Conservation (phyloP, 176 grass and related monocot genomes). For the Carex scoparia region DNA sequence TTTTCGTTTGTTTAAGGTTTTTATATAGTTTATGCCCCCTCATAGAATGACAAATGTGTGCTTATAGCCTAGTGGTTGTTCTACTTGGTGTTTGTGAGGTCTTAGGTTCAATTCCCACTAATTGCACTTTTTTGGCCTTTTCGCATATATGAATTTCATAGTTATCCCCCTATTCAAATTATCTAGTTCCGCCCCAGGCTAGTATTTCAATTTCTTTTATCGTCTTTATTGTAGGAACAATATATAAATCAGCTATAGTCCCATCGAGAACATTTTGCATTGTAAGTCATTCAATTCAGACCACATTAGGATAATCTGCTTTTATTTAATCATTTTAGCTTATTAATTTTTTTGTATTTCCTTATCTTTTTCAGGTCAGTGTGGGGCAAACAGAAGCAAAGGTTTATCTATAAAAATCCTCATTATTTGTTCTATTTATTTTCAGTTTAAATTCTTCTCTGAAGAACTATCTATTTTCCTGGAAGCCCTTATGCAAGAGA, state of each 20-base stretch:
- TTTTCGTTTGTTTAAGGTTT: no score
- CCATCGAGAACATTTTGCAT: conserved; percentile 96
- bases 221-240: conserved; percentile 59
- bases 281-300: conserved; percentile 42
- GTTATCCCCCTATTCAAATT: no score
- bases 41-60: no score
- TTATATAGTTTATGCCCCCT: no score
- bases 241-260: conserved; percentile 92
- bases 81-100: no score
- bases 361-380: conserved; percentile 61
- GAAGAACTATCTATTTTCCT: neutral
- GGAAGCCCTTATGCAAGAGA: neutral
- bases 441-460: neutral
- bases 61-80: no score
- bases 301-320: conserved; percentile 9
- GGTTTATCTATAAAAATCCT: conserved; percentile 39
- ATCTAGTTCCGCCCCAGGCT: no score
- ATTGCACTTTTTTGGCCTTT: no score
- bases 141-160: no score
- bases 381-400: conserved; percentile 98
- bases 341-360: neutral
- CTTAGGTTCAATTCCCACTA: no score
- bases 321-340: conserved; percentile 17
- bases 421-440: conserved; percentile 4
- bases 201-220: neutral